Evolutionary conservation across 1,139 yeast genomes (phyloP), one percentile per base, ranked within the genome.

Genomic region (Blastobotrys buckinghamii): DNA sequence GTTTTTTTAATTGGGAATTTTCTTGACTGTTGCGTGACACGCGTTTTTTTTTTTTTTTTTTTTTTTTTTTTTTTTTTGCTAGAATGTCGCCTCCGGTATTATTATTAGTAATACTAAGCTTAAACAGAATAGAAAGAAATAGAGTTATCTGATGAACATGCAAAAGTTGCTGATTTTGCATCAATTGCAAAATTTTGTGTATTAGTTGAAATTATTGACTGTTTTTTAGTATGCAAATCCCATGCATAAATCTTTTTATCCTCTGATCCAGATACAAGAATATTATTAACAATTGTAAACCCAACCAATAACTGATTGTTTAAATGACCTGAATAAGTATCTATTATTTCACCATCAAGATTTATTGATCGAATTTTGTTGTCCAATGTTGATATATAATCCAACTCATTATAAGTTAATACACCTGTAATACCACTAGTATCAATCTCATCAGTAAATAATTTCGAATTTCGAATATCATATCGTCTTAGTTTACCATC

Each of bases 171-270:
- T 2, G n/a, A n/a, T 3, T 8, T 10, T 7, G 42, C 7, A 15
- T 22, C 41, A 27, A 43, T 36, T 3, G 47, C 47, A 37, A 27
- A 41, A 19, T 37, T 43, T 13, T 36, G 42, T 4, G 16, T 36
- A 17, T 13, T 16, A 9, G 47, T 36, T 10, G 17, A 12, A 2
- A 45, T 24, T 3, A 9, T 24, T 6, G 26, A 22, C 2, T 30
- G 19, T 12, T 16, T n/a, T n/a, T 34, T 27, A 1, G 43, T 6
- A 2, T 37, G 15, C 6, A n/a, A 77, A 63, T 88, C 95, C 96
- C 96, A 89, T 20, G 86, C 79, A 63, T 84, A 86, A 45, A 89
- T 77, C 56, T 82, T 82, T 45, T 96, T 96, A 64, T 88, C 96
- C 62, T 88, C 96, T 6, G 95, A 78, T 0, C 94, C 95, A 4